Evolutionary conservation across 306 rosid genomes (phyloP), one percentile per base, ranked within the genome.

Genomic region (Senna siamea): DNA sequence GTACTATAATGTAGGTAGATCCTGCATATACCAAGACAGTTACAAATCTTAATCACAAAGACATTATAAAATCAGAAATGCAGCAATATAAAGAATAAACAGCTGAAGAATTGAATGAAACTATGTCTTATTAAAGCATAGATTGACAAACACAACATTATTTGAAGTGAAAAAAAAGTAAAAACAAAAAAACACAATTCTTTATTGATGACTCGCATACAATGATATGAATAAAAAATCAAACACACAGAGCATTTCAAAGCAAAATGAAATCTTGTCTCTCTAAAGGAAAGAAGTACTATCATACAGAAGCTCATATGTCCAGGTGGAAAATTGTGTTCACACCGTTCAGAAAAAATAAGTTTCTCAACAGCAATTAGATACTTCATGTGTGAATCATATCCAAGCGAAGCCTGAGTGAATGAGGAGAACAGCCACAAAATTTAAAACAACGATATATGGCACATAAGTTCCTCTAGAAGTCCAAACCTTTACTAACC

Each of bases 21-120:
- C 85, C 80, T 74, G 81, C 82, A 75, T 34, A 7, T 9, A 60
- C 66, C 52, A 22, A 55, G 23, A 12, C 34, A 9, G 6, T 35
- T 40, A 56, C 12, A n/a, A 18, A 63, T 34, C 66, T 7, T 55
- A 23, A 37, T 46, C 13, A 18, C 15, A 76, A 57, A 58, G 35
- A 8, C 18, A 22, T 35, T 35, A 35, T 4, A 54, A 38, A 57
- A 56, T 55, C 40, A 67, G 20, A 22, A 67, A 43, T 28, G 18
- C 18, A 35, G 26, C 60, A 13, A 44, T 38, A 20, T n/a, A 53
- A 12, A 40, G 50, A 34, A 69, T 47, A 69, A 19, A 18, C 48
- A 18, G 34, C 34, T 19, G 18, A 48, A 10, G 18, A 48, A 15
- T 67, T 48, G 41, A 48, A 50, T 43, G 40, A n/a, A 4, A 43